A percentile compares a stretch with the other conserved stretches of the same genome.
Conservation (phyloP, 2,329 filamentous ascomycete genomes). For the Zopfia rhizophila region DNA sequence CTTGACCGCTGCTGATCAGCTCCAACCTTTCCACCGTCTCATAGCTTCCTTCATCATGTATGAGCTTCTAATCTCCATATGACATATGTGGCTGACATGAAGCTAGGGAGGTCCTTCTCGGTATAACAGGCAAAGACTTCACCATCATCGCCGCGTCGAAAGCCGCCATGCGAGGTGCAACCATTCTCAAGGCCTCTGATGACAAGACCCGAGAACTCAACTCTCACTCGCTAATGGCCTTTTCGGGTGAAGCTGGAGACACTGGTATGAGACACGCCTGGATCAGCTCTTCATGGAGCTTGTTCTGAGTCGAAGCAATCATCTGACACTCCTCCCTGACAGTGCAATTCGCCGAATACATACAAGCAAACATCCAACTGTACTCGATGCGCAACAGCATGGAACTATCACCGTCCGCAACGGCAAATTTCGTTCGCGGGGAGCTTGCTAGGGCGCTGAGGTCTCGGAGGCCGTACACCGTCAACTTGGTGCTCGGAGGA, state of each 20-base stretch:
- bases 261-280: constrained; percentile 82
- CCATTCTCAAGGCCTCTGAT: constrained; percentile 92
- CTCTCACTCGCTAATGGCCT: constrained; percentile 94
- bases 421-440: constrained; percentile 92
- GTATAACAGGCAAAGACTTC: constrained; percentile 99
- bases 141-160: constrained; percentile 97
- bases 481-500: constrained; percentile 94
- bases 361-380: constrained; percentile 97
- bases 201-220: constrained; percentile 96
- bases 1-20: too few relatives aligned
- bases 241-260: constrained; percentile 94
- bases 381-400: constrained; percentile 98
- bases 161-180: constrained; percentile 96
- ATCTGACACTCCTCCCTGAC: constrained; percentile 24
- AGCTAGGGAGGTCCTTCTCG: constrained; percentile 92
- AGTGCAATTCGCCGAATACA: constrained; percentile 99
- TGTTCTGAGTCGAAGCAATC: constrained; percentile 1
- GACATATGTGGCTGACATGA: constrained; percentile 24
- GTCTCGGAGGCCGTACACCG: constrained; percentile 93
- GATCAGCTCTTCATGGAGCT: constrained; percentile 5
- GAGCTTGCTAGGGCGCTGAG: constrained; percentile 92
- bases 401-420: constrained; percentile 87
- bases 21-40: constrained; percentile 2
- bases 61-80: constrained; percentile 14
- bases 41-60: constrained; percentile 43